Base-by-base conservation (phyloP, 371 early-diverging fungal genomes). In the Circinella umbellata region DNA sequence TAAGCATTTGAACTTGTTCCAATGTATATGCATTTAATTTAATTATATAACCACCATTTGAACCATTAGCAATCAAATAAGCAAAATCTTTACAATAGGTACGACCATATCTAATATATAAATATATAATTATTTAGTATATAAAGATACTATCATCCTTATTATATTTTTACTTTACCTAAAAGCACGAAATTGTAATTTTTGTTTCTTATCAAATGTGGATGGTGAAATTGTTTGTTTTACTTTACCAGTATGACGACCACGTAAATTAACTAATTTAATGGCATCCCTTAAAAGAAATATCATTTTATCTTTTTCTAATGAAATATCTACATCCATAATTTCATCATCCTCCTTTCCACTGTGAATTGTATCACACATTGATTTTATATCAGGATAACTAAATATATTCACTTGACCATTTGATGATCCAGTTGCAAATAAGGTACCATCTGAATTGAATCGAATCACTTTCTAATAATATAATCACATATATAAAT, bases 261-360 rank as follows among this genome's bases (percentile, higher is more conserved):
- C 82, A 14, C 84, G 77, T 39, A 87, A 63, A 72, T 97, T 95
- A 61, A 96, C 92, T 66, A 93, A 79, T 82, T 95, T 92, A 70
- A 98, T 94, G 35, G 98, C 99, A 74, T 98, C 98, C 77, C 93
- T 91, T 57, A 97, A 85, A 10, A 92, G 88, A 76, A 96, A 96
- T 85, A 95, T 95, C 96, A 98, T 96, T 82, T 95, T 95, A 86
- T 96, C 98, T 82, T 96, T 98, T 36, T 87, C 82, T 0, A 75
- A 61, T 42, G 86, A 84, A 64, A 92, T 86, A 72, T 88, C 89
- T 4, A 90, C 82, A 71, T 91, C 92, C 71, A 90, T 75, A 9
- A 92, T 75, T 47, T 88, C 90, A 63, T 82, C 84, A 63, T 82
- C 84, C 6, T 84, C 74, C 1, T 66, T 61, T 3, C 63, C 48